Conservation (phyloP, 345 rosid genomes). For the Nephelium lappaceum region DNA sequence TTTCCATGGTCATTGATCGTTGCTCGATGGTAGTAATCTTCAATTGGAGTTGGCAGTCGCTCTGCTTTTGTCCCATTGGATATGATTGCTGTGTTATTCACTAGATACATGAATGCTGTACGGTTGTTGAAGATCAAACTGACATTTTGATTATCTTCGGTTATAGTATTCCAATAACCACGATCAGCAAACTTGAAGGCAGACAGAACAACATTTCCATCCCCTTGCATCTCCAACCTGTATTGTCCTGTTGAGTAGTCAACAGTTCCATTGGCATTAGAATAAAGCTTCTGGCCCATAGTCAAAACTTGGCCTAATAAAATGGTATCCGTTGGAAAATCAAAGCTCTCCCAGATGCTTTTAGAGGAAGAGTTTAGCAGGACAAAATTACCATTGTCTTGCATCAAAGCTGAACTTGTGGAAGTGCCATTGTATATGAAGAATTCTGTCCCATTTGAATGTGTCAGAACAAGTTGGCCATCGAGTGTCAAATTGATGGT, state of each 20-base stretch:
- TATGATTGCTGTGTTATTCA: constrained; percentile 1
- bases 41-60: constrained; percentile 19
- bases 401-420: constrained; percentile 24
- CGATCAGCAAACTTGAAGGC: constrained; percentile 36
- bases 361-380: constrained; percentile 20
- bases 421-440: constrained; percentile 25
- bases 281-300: constrained; percentile 28
- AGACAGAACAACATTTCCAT: constrained; percentile 35
- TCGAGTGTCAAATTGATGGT: constrained; percentile 17
- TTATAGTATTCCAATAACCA: constrained; percentile 30
- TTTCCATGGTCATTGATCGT: constrained; percentile 31
- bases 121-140: constrained; percentile 30
- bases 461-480: constrained; percentile 34
- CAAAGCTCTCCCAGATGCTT: constrained; percentile 35
- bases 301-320: constrained; percentile 32
- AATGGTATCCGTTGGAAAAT: constrained; percentile 31
- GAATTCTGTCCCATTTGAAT: constrained; percentile 26
- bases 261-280: constrained; percentile 29
- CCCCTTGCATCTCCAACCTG: constrained; percentile 35
- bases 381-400: constrained; percentile 32
- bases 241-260: constrained; percentile 36
- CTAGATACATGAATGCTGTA: constrained; percentile 24
- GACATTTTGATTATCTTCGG: constrained; percentile 14
- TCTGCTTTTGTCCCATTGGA: constrained; percentile 2
- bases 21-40: constrained; percentile 35